phyloP scores from a whole-genome alignment of 352 stramenopile genomes.

The Phytophthora tentaculata region DNA sequence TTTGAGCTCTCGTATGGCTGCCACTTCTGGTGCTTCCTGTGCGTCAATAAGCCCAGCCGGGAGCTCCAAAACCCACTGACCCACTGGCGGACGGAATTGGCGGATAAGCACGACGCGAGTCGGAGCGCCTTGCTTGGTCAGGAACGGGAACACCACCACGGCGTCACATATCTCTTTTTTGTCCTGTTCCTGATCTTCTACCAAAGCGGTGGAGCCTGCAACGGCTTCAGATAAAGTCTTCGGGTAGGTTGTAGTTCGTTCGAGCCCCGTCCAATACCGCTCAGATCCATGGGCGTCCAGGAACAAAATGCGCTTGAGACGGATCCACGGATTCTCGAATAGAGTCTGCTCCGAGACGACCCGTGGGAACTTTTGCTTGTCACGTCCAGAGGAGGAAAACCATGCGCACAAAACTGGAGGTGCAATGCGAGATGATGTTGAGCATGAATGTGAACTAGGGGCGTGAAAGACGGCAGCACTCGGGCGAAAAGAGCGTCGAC shows the following conservation, averaged over 20 bases:
- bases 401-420: neutral
- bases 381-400: slow-evolving; percentile 19
- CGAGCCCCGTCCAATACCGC: slow-evolving; percentile 67
- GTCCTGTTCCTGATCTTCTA: slow-evolving; percentile 1
- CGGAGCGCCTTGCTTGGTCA: slow-evolving; percentile 40
- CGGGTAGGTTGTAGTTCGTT: slow-evolving; percentile 73
- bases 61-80: slow-evolving; percentile 90
- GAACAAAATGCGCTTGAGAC: slow-evolving; percentile 72
- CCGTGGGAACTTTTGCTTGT: slow-evolving; percentile 40
- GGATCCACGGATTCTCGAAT: slow-evolving; percentile 74
- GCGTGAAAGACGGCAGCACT: slow-evolving; percentile 1
- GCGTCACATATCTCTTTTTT: slow-evolving; percentile 56
- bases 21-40: slow-evolving; percentile 71
- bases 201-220: neutral
- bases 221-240: slow-evolving; percentile 6
- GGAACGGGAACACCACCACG: slow-evolving; percentile 79
- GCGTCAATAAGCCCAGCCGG: slow-evolving; percentile 92
- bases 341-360: slow-evolving; percentile 58
- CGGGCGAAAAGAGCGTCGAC: slow-evolving; percentile 16
- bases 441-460: neutral
- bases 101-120: slow-evolving; percentile 82
- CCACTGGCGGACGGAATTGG: slow-evolving; percentile 91
- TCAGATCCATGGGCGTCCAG: slow-evolving; percentile 55
- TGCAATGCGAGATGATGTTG: neutral
- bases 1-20: slow-evolving; percentile 83